Percentiles rank a stretch among this genome's conserved stretches.
Conservation (phyloP, 2,329 filamentous ascomycete species). For the Cordyceps pruinosa region DNA sequence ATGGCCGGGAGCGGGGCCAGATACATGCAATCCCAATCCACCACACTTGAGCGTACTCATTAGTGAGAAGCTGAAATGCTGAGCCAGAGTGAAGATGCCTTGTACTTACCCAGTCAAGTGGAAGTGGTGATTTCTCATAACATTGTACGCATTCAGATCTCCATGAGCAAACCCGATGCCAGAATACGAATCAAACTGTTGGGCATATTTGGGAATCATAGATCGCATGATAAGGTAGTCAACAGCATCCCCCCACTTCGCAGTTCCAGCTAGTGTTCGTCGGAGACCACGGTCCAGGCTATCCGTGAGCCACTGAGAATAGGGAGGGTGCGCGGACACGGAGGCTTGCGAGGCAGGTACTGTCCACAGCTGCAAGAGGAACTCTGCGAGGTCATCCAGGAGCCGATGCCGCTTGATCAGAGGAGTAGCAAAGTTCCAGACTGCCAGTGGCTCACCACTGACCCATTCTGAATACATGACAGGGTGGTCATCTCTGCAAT, state of each 20-base stretch:
- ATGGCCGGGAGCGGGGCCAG: background rate
- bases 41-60: background rate
- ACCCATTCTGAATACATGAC: slow-evolving; percentile 1
- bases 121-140: background rate
- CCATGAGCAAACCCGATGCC: slow-evolving; percentile 1
- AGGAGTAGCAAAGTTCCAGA: background rate
- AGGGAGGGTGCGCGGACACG: background rate
- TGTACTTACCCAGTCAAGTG: background rate
- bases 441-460: background rate
- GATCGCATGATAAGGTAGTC: slow-evolving; percentile 10
- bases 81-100: background rate
- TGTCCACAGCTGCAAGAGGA: slow-evolving; percentile 4
- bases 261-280: background rate
- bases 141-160: background rate
- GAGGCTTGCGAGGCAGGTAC: background rate
- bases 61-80: background rate
- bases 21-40: slow-evolving; percentile 9
- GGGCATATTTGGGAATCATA: background rate
- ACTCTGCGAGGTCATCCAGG: background rate
- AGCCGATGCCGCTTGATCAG: background rate
- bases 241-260: background rate
- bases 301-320: slow-evolving; percentile 1
- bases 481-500: background rate
- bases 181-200: background rate
- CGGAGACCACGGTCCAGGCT: slow-evolving; percentile 3